phyloP scores from a whole-genome alignment of 2,329 filamentous ascomycete genomes.

The Exophiala sideris region DNA sequence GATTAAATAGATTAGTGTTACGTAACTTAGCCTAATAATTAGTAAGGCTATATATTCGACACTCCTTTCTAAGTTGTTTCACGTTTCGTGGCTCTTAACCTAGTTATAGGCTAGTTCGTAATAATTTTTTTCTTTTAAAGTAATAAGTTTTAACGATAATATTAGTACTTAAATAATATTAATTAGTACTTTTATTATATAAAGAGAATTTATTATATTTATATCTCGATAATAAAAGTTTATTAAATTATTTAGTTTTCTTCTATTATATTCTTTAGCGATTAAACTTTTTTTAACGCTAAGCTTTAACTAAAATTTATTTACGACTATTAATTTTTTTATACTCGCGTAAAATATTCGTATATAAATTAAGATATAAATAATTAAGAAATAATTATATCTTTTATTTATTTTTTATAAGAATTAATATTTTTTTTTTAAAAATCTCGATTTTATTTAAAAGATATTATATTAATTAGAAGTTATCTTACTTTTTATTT shows the following conservation, averaged over 20 bases:
- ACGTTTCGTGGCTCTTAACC: too few relatives aligned
- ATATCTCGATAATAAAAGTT: not conserved
- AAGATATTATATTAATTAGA: not conserved
- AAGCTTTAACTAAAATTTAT: not conserved
- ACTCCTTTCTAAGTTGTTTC: too few relatives aligned
- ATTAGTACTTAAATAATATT: not conserved
- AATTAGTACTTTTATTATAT: not conserved
- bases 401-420: not conserved
- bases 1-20: too few relatives aligned
- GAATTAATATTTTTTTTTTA: not conserved
- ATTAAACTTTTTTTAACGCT: not conserved
- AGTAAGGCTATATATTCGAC: too few relatives aligned
- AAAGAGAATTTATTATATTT: not conserved
- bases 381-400: not conserved
- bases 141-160: too few relatives aligned
- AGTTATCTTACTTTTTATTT: not conserved
- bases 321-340: not conserved
- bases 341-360: not conserved
- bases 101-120: too few relatives aligned
- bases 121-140: too few relatives aligned
- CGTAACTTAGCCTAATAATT: too few relatives aligned
- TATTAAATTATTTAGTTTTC: not conserved
- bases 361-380: not conserved
- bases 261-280: not conserved
- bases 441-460: not conserved